phyloP scores from a whole-genome alignment of 495 filamentous ascomycete species.

The Aspergillus avenaceus region DNA sequence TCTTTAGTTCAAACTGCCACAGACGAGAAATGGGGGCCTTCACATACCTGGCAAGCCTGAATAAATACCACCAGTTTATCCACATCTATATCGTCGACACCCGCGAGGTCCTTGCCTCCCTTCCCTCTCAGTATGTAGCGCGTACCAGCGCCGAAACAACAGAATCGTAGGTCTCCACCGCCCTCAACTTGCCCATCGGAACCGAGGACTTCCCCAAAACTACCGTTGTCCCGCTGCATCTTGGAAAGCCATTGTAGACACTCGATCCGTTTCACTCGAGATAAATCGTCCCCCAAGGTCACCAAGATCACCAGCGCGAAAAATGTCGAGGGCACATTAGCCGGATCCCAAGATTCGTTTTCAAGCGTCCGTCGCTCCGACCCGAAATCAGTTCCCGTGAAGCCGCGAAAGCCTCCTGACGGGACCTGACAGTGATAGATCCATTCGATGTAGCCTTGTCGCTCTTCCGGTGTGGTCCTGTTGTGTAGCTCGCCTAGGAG shows the following conservation, averaged over 20 bases:
- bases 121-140: constrained; percentile 73
- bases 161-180: constrained; percentile 79
- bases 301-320: constrained; percentile 77
- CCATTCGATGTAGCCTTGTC: constrained; percentile 61
- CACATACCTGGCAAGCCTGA: constrained; percentile 59
- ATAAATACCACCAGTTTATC: constrained; percentile 67
- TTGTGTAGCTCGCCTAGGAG: constrained; percentile 61
- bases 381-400: constrained; percentile 62
- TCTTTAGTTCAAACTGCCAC: constrained; percentile 15
- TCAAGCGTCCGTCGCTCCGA: constrained; percentile 34
- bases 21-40: background rate
- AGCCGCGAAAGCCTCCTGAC: constrained; percentile 74
- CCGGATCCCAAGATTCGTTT: constrained; percentile 66
- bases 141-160: constrained; percentile 76
- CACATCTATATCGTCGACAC: constrained; percentile 71
- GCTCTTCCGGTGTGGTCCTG: constrained; percentile 53
- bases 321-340: constrained; percentile 79
- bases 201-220: constrained; percentile 80
- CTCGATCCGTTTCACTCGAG: constrained; percentile 60
- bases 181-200: constrained; percentile 62
- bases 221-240: constrained; percentile 80
- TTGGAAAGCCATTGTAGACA: constrained; percentile 69
- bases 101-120: constrained; percentile 46
- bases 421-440: constrained; percentile 72
- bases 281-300: constrained; percentile 70